Conservation (phyloP, 2,329 filamentous ascomycete genomes). For the Arthrinium phaeospermum region DNA sequence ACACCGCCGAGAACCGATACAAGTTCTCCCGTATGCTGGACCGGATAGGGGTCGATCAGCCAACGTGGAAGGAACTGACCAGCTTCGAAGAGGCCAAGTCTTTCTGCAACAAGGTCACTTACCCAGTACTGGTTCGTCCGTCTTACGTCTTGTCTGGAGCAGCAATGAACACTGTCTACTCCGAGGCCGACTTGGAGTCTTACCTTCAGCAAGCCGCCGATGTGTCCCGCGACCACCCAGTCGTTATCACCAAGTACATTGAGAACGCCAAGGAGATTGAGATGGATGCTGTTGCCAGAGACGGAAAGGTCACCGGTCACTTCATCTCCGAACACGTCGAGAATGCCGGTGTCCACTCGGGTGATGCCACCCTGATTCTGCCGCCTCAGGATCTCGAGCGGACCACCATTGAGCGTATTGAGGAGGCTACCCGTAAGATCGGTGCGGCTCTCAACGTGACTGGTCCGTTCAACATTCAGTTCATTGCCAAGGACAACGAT, state of each 20-base stretch:
- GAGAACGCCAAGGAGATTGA: constrained; percentile 99
- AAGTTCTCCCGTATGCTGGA: constrained; percentile 99
- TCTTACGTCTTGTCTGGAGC: constrained; percentile 97
- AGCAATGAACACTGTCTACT: constrained; percentile 99
- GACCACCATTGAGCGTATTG: constrained; percentile 89
- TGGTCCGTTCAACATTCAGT: constrained; percentile 98
- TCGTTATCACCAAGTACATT: constrained; percentile 99
- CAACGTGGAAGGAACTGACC: constrained; percentile 96
- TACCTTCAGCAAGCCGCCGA: constrained; percentile 91
- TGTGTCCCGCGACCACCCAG: constrained; percentile 92
- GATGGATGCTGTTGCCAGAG: constrained; percentile 95
- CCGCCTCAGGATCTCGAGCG: constrained; percentile 91
- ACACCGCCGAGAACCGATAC: constrained; percentile 95
- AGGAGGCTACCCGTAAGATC: constrained; percentile 95
- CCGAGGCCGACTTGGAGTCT: constrained; percentile 85
- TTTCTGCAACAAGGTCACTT: constrained; percentile 88
- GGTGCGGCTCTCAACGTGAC: constrained; percentile 93
- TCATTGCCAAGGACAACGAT: constrained; percentile 99
- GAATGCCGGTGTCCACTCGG: constrained; percentile 97
- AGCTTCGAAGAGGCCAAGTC: constrained; percentile 87
- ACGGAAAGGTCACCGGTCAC: constrained; percentile 89
- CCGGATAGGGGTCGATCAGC: constrained; percentile 92
- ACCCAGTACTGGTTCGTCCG: constrained; percentile 92
- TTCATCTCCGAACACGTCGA: constrained; percentile 99
- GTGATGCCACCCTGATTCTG: constrained; percentile 93